Base-by-base conservation (phyloP, 2,329 filamentous ascomycete genomes). In the Acephala macrosclerotiorum region DNA sequence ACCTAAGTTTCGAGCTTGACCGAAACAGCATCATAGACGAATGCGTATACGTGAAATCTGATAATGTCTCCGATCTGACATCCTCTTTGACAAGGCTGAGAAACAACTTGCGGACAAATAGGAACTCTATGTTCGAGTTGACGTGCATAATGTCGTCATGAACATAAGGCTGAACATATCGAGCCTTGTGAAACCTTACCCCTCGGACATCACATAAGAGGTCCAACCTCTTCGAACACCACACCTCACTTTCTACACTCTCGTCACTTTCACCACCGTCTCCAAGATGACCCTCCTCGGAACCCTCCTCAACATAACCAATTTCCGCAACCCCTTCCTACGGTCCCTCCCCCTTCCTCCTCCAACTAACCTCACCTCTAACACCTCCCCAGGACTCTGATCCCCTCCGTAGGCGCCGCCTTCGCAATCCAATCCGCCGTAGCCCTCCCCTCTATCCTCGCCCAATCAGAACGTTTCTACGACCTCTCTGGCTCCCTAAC, bases 401-500 rank as follows among this genome's bases (percentile, higher is more conserved):
- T 90, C 2, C 89, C 89, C 1, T 84, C 84, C 40, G 82, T 90
- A 14, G 84, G 84, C 6, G 83, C 89, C 11, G 88, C 88, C 1
- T 88, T 88, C 70, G 85, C 85, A 1, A 80, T 91, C 56, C 89
- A 91, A 78, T 81, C 84, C 9, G 86, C 83, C 47, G 85, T 87
- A 7, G 89, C 87, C 4, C 75, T 89, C 1, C 89, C 89, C 5
- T 90, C 87, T 6, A 86, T 90, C 66, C 68, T 83, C 29, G 79
- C 81, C 36, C 83, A 87, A 72, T 85, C 86, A 7, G 90, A 92
- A 73, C 84, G 86, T 42, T 90, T 90, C 80, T 92, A 90, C 75
- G 90, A 92, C 74, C 76, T 89, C 57, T 89, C 87, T 1, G 89
- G 89, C 57, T 88, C 87, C 16, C 73, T 89, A 36, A 91, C 89